A percentile compares a stretch with the other conserved stretches of the same genome.
These are phyloP conservation scores for Fusarium verticillioides DNA, from an alignment of 2,329 filamentous ascomycete species.

Conservation along the genomic window DNA sequence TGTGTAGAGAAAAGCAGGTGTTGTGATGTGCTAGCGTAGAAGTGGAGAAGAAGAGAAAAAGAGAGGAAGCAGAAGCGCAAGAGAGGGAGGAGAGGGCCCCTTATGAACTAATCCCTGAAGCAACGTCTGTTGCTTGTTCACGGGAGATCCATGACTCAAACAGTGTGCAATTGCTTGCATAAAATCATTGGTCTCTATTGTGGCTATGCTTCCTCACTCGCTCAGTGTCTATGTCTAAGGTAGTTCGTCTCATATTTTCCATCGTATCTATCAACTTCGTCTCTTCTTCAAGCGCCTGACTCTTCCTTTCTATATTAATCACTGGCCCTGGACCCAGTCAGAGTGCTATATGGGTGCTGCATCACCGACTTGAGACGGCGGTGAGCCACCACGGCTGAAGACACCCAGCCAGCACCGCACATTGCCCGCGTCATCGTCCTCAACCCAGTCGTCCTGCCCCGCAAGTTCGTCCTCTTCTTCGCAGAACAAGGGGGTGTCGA, in stretches of 20 bases:
- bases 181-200: conserved; percentile 3
- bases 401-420: conserved; percentile 78
- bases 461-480: conserved; percentile 71
- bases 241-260: background rate
- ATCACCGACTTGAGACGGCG: conserved; percentile 18
- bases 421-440: conserved; percentile 57
- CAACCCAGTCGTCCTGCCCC: conserved; percentile 80
- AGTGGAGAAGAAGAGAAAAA: conserved; percentile 1
- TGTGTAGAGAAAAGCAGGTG: background rate
- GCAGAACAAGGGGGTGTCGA: conserved; percentile 59
- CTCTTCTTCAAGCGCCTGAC: conserved; percentile 2
- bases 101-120: conserved; percentile 9
- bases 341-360: background rate
- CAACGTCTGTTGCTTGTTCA: conserved; percentile 23
- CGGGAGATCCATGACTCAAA: conserved; percentile 29
- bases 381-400: conserved; percentile 56
- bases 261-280: conserved; percentile 1
- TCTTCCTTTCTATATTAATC: background rate
- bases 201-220: conserved; percentile 1
- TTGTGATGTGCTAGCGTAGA: background rate
- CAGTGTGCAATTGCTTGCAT: conserved; percentile 5
- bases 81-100: conserved; percentile 1
- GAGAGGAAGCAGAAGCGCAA: background rate
- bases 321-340: background rate
- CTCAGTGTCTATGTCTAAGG: conserved; percentile 17